Base-by-base conservation (phyloP, 768 basidiomycete genomes). In the Pisolithus microcarpus region DNA sequence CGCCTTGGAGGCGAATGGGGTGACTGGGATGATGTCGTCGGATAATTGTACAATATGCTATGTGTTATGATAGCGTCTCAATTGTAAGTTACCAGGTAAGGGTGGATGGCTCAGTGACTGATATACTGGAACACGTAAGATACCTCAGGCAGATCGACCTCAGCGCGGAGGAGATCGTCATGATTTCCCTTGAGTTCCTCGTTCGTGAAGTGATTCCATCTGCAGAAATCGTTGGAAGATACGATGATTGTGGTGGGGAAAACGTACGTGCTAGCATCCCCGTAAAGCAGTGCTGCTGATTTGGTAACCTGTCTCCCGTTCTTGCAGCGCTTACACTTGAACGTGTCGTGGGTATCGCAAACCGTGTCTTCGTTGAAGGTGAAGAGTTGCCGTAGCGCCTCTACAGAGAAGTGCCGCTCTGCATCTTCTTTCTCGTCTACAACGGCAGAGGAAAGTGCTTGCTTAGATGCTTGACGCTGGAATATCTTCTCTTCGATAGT, bases 401-500 rank as follows among this genome's bases (percentile, higher is more conserved):
- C 92, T 46, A 86, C 62, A 3, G 92, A 91, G 71, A 97, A 99
- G 68, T 98, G 95, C 7, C 95, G 84, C 59, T 95, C 94, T 0
- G 90, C 80, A 60, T 95, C 91, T 71, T 95, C 90, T 61, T 92
- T 93, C 67, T 95, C 92, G 61, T 99, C 95, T 18, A 99, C 94
- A 3, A 98, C 93, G n/a, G 92, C 92, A 1, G 93, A 93, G 0
- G 96, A 98, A 10, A 98, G 79, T 2, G 94, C 91, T 66, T 95
- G 92, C 67, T 99, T 99, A 57, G 84, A 87, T 13, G 88, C 92
- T 69, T 99, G 96, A 43, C 96, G 78, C 66, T 99, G 96, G 68
- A 97, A 98, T 56, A 98, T 96, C 75, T 97, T 98, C 71, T 98
- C 95, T 68, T 98, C 94, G 54, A 98, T 96, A 1, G 94, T 96